phyloP scores from a whole-genome alignment of 2,329 filamentous ascomycete genomes.

The Alternaria sp. region DNA sequence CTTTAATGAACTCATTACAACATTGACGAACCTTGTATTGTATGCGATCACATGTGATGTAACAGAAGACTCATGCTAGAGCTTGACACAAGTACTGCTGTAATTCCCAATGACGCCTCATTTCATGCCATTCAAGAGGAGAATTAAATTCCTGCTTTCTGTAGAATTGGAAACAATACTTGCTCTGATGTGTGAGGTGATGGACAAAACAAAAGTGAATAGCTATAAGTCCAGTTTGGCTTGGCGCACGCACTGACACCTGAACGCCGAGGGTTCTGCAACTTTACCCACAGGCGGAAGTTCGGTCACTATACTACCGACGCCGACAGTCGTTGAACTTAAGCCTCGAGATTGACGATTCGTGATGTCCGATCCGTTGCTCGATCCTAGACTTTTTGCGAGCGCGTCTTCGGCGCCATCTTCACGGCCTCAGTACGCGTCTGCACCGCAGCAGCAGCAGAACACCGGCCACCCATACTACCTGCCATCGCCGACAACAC shows the following conservation, averaged over 20 bases:
- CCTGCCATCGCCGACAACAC: slow-evolving; percentile 31
- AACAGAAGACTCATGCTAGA: neutral
- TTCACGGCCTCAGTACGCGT: slow-evolving; percentile 34
- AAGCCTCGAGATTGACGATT: neutral
- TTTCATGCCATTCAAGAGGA: neutral
- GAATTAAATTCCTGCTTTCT: neutral
- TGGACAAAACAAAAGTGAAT: neutral
- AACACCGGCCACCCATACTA: slow-evolving; percentile 40
- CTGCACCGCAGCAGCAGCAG: slow-evolving; percentile 27
- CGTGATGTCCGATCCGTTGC: slow-evolving; percentile 35
- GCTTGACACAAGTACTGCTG: neutral
- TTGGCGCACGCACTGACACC: neutral
- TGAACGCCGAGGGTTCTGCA: neutral
- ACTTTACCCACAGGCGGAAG: slow-evolving; percentile 9
- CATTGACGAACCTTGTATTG: neutral
- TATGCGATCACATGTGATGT: neutral
- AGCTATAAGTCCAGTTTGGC: neutral
- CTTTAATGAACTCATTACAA: neutral
- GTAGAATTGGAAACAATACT: neutral
- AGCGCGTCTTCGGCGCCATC: slow-evolving; percentile 32
- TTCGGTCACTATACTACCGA: slow-evolving; percentile 25
- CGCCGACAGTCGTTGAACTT: slow-evolving; percentile 19
- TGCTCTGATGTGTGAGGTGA: neutral
- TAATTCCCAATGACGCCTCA: neutral
- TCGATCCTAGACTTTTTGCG: slow-evolving; percentile 40